Percentiles rank a stretch among this genome's conserved stretches.
Evolutionary conservation across 176 grass and related monocot genomes (phyloP).

Genomic region (Oryza glaberrima): DNA sequence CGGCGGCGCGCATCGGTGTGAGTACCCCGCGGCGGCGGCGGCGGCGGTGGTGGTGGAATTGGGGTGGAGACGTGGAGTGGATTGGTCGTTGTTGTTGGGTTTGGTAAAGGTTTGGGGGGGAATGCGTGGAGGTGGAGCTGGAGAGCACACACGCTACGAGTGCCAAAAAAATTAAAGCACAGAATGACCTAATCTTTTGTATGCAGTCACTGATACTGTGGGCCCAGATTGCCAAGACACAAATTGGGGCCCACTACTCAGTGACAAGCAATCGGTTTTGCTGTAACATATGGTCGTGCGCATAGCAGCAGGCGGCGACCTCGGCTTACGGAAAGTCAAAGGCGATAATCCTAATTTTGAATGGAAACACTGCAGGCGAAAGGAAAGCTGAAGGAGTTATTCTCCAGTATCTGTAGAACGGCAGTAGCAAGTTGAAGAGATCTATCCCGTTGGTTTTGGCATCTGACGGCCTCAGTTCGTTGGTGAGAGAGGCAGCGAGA

Average conservation of each 20-base stretch:
- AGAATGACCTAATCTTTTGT: neutral
- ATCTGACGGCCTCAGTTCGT: neutral
- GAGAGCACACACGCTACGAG: slow-evolving; percentile 7
- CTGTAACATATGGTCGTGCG: neutral
- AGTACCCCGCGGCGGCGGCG: neutral
- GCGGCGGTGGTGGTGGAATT: neutral
- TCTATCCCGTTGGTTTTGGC: neutral
- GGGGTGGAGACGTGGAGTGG: slow-evolving; percentile 34
- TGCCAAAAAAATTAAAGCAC: neutral
- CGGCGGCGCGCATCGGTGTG: slow-evolving; percentile 30
- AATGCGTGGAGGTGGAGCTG: slow-evolving; percentile 28
- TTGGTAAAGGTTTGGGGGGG: slow-evolving; percentile 55
- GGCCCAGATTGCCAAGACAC: neutral
- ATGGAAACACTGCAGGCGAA: neutral
- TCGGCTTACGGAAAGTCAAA: slow-evolving; percentile 27
- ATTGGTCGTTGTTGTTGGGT: slow-evolving; percentile 45
- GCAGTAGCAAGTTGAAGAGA: neutral
- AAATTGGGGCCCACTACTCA: neutral
- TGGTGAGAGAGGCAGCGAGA: no score
- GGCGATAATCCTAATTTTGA: no score
- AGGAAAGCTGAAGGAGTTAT: neutral
- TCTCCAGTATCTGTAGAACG: neutral
- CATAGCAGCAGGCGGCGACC: neutral
- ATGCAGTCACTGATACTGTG: slow-evolving; percentile 8
- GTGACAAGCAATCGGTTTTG: accelerated